These are phyloP conservation scores for Rostrohypoxylon terebratum DNA, from an alignment of 495 filamentous ascomycete genomes.

Conservation along the genomic window DNA sequence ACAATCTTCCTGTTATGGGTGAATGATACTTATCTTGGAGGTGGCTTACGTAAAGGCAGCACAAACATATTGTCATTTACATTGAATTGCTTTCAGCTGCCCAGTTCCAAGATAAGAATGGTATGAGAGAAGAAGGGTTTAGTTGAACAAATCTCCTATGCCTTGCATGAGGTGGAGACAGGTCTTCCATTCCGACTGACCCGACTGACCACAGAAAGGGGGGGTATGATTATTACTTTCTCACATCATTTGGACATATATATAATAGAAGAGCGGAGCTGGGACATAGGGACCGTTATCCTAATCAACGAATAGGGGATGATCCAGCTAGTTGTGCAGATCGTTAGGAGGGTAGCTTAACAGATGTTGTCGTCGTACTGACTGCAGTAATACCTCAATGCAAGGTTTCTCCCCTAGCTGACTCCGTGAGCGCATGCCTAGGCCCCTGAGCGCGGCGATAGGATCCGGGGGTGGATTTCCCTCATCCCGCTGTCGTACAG, in stretches of 20 bases:
- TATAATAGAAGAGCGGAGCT: slow-evolving; percentile 14
- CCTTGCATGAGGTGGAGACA: slow-evolving; percentile 22
- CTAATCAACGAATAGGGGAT: slow-evolving; percentile 24
- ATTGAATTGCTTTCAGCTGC: slow-evolving; percentile 6
- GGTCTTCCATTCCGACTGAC: slow-evolving; percentile 26
- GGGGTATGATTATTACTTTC: slow-evolving; percentile 31
- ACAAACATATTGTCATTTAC: slow-evolving; percentile 1
- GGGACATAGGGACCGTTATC: slow-evolving; percentile 2
- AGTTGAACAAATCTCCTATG: neutral
- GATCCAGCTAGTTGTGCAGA: slow-evolving; percentile 18
- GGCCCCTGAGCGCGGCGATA: slow-evolving; percentile 29
- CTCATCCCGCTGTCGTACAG: slow-evolving; percentile 28
- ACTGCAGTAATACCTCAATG: slow-evolving; percentile 22
- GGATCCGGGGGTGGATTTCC: slow-evolving; percentile 29
- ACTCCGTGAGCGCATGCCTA: slow-evolving; percentile 4
- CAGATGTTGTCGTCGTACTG: slow-evolving; percentile 21
- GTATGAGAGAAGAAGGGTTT: slow-evolving; percentile 6
- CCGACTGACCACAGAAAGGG: slow-evolving; percentile 23
- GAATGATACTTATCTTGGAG: slow-evolving; percentile 2
- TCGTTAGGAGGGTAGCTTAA: slow-evolving; percentile 3
- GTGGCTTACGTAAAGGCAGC: neutral
- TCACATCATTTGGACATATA: neutral
- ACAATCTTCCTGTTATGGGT: neutral
- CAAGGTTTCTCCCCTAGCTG: slow-evolving; percentile 21
- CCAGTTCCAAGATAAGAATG: neutral